Conservation (phyloP, 805 yeast genomes). For the Yamadazyma insecticola region DNA sequence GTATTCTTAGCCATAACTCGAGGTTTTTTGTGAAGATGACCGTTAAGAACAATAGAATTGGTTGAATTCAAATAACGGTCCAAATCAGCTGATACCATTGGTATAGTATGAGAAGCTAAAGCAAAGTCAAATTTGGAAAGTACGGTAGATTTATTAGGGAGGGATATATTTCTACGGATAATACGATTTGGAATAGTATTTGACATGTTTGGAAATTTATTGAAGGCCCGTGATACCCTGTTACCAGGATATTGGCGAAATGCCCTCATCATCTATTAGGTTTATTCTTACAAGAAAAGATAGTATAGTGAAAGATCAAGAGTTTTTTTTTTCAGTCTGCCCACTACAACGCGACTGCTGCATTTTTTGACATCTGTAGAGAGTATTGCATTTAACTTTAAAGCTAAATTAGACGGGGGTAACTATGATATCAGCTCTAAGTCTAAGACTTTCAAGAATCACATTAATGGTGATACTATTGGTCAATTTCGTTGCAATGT, state of each 20-base stretch:
- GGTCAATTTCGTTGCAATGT: conserved; percentile 9
- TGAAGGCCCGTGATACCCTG: no score
- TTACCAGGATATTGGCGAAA: no score
- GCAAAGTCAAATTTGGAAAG: conserved; percentile 33
- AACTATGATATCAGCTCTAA: conserved; percentile 15
- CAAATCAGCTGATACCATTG: conserved; percentile 9
- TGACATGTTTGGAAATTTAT: no score
- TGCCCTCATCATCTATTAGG: no score
- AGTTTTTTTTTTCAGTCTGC: no score
- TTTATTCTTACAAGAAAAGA: no score
- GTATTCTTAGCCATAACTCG: conserved; percentile 61
- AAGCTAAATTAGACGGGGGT: background rate
- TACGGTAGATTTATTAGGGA: conserved; percentile 20
- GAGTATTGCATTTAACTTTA: no score
- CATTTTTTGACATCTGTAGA: no score
- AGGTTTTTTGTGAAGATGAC: conserved; percentile 82
- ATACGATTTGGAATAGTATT: no score
- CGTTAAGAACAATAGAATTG: conserved; percentile 52
- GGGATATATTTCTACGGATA: background rate
- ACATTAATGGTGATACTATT: conserved; percentile 7
- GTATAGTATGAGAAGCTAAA: conserved; percentile 26
- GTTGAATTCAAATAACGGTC: conserved; percentile 7
- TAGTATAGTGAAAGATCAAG: no score
- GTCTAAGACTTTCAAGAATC: conserved; percentile 10
- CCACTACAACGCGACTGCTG: no score